phyloP scores from a whole-genome alignment of 2,329 filamentous ascomycete genomes.

The Xylaria sp. region DNA sequence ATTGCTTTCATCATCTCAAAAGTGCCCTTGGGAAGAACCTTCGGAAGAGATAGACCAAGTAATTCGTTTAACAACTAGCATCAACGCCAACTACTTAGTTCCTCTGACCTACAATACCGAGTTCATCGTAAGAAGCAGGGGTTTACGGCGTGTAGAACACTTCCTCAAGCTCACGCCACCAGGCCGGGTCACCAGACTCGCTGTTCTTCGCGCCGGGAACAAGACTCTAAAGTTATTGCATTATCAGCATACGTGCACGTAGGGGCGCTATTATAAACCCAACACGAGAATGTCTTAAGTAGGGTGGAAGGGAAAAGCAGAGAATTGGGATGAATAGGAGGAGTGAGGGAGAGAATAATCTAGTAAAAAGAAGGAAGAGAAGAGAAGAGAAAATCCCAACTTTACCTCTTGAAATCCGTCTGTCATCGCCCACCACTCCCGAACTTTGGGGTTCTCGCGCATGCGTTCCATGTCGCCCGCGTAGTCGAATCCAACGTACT shows the following conservation, averaged over 20 bases:
- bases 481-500: conserved; percentile 80
- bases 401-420: conserved; percentile 76
- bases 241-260: conserved; percentile 17
- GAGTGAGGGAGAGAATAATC: background rate
- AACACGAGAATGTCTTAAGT: background rate
- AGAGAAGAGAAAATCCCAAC: background rate
- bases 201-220: conserved; percentile 69
- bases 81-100: background rate
- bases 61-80: conserved; percentile 5
- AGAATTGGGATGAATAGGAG: background rate
- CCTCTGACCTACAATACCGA: background rate
- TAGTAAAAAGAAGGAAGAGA: background rate
- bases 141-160: conserved; percentile 70
- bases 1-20: conserved; percentile 1
- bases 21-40: background rate
- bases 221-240: conserved; percentile 50
- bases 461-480: conserved; percentile 81
- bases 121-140: background rate
- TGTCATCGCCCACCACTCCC: conserved; percentile 85
- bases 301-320: background rate
- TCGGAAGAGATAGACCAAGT: background rate
- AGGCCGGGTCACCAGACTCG: conserved; percentile 68
- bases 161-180: conserved; percentile 77
- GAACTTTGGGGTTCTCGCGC: conserved; percentile 76
- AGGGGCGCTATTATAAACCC: background rate